Conservation (phyloP, 768 basidiomycete genomes). For the Leccinum incarnatum region DNA sequence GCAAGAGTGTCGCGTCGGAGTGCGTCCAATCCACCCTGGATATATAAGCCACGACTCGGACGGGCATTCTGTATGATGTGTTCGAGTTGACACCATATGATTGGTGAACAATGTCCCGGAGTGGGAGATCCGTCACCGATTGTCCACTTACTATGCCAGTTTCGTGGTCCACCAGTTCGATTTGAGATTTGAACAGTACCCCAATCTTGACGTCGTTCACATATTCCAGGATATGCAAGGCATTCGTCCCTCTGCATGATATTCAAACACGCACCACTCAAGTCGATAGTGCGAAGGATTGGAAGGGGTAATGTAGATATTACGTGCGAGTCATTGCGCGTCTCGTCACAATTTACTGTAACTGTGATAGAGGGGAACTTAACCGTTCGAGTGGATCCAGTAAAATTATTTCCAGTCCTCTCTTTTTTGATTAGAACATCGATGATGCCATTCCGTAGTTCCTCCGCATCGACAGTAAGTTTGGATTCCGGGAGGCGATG, state of each 20-base stretch:
- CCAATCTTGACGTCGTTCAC: too few species aligned
- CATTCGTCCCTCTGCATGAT: not conserved
- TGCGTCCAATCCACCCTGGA: not conserved
- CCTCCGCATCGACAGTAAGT: not conserved
- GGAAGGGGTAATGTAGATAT: not conserved
- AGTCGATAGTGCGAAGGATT: not conserved
- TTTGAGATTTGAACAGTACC: too few species aligned
- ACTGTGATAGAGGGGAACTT: too few species aligned
- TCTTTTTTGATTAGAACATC: not conserved
- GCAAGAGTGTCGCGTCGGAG: not conserved
- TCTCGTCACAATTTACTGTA: too few species aligned
- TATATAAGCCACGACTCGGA: constrained; percentile 6
- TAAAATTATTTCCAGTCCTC: not conserved
- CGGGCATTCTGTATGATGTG: constrained; percentile 4
- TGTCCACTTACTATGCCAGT: too few species aligned
- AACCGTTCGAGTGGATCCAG: too few species aligned
- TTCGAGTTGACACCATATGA: constrained; percentile 8
- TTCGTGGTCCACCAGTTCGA: too few species aligned
- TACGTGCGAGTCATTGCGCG: too few species aligned
- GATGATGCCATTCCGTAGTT: not conserved
- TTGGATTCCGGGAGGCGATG: too few species aligned
- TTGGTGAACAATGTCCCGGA: too few species aligned
- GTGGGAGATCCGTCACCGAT: too few species aligned
- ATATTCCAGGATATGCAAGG: too few species aligned
- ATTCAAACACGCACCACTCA: not conserved